A percentile compares a stretch with the other conserved stretches of the same genome.
Conservation (phyloP, 495 filamentous ascomycete species). For the Extremus antarcticus region DNA sequence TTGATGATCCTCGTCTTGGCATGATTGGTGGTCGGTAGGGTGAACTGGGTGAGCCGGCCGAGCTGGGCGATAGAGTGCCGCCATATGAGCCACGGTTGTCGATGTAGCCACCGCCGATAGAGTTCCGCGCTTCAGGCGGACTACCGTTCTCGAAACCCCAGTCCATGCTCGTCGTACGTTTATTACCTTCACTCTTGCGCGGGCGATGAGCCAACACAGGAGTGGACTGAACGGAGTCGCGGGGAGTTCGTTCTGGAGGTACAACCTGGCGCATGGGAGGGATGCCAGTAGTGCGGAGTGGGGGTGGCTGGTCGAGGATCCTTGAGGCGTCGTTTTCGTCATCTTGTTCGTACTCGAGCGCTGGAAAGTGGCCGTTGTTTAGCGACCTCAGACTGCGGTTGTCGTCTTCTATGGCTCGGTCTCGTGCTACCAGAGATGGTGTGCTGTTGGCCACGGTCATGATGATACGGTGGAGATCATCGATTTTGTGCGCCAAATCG, state of each 20-base stretch:
- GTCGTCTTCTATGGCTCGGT: slow-evolving; percentile 3
- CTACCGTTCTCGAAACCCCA: background rate
- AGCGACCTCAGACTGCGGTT: no score
- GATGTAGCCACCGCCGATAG: background rate
- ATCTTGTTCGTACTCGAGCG: no score
- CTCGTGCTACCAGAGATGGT: slow-evolving; percentile 5
- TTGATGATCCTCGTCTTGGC: background rate
- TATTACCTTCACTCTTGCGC: background rate
- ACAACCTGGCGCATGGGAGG: background rate
- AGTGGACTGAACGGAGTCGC: background rate
- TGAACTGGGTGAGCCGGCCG: background rate
- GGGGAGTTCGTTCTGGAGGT: background rate
- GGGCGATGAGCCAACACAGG: background rate
- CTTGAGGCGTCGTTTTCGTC: background rate
- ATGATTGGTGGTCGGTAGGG: background rate
- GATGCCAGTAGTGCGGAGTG: no score
- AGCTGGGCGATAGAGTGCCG: background rate
- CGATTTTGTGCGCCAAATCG: slow-evolving; percentile 24
- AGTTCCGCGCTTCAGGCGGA: background rate
- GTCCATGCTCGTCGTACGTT: background rate
- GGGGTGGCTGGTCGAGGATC: no score
- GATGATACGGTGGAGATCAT: slow-evolving; percentile 28
- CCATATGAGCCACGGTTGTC: background rate
- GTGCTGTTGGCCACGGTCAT: slow-evolving; percentile 22
- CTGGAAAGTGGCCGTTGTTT: no score